A percentile compares a stretch with the other conserved stretches of the same genome.
Conservation (phyloP, 1,284 basidiomycete genomes). For the Papiliotrema terrestris region DNA sequence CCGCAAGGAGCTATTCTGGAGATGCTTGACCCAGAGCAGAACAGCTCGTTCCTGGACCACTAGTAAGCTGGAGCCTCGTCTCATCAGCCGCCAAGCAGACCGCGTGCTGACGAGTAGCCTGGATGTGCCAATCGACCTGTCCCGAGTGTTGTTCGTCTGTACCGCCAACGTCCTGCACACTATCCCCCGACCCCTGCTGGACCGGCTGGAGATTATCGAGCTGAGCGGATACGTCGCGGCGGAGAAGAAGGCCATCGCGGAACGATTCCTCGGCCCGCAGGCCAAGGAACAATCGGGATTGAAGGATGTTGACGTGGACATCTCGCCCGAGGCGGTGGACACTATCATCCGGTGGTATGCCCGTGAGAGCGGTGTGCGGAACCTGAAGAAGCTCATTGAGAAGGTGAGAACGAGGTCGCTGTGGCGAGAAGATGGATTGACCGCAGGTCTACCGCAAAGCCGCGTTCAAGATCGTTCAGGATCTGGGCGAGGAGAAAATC, state of each 20-base stretch:
- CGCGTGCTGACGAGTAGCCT: slow-evolving; percentile 58
- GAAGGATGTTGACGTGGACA: slow-evolving; percentile 72
- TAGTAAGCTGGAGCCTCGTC: slow-evolving; percentile 59
- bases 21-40: slow-evolving; percentile 98
- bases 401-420: slow-evolving; percentile 73
- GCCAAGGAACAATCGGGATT: slow-evolving; percentile 89
- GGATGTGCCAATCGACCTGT: slow-evolving; percentile 96
- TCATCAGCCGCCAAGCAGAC: background rate
- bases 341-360: slow-evolving; percentile 94
- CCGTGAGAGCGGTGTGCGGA: slow-evolving; percentile 91
- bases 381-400: slow-evolving; percentile 93
- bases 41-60: slow-evolving; percentile 91
- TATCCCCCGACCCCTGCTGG: slow-evolving; percentile 91
- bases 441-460: slow-evolving; percentile 95
- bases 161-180: slow-evolving; percentile 94
- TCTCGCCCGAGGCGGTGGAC: slow-evolving; percentile 78
- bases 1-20: slow-evolving; percentile 90
- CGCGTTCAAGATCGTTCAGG: slow-evolving; percentile 84
- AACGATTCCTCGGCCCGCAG: slow-evolving; percentile 87
- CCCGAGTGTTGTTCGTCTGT: slow-evolving; percentile 94
- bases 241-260: slow-evolving; percentile 91
- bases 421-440: background rate
- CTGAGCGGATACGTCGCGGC: slow-evolving; percentile 95
- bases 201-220: slow-evolving; percentile 97
- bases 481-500: slow-evolving; percentile 83